phyloP scores from a whole-genome alignment of 225 moss, liverwort and hornwort genomes.

The Thuidium tamariscinum region DNA sequence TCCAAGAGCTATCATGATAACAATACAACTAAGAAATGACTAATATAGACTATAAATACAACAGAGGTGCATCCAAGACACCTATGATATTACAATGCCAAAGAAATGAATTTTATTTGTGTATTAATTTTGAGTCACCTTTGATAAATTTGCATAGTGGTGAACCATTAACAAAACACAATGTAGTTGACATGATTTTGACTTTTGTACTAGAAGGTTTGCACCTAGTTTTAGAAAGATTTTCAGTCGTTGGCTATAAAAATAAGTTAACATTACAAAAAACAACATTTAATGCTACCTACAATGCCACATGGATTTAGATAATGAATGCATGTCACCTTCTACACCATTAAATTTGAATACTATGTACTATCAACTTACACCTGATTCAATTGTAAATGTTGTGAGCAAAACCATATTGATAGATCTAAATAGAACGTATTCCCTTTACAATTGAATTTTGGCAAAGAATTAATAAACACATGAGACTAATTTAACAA shows the following conservation, averaged over 20 bases:
- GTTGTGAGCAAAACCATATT: rapidly evolving
- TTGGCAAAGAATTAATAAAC: background rate
- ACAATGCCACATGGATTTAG: background rate
- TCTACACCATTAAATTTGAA: background rate
- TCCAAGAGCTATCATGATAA: background rate
- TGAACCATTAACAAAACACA: background rate
- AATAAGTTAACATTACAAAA: background rate
- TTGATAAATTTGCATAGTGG: background rate
- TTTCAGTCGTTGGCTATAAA: rapidly evolving
- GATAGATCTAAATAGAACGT: background rate
- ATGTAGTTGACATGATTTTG: too few relatives aligned
- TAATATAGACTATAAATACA: too few relatives aligned
- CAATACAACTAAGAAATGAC: background rate
- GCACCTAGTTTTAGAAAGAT: too few relatives aligned
- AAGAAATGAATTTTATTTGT: background rate
- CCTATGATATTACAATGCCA: background rate
- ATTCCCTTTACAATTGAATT: background rate
- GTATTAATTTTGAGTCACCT: background rate
- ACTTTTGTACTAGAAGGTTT: too few relatives aligned
- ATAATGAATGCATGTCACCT: background rate
- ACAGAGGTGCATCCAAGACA: background rate
- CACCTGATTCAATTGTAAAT: background rate
- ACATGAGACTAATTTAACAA: background rate
- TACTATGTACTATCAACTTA: background rate
- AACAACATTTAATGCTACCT: background rate